Base-by-base conservation (phyloP, 805 yeast species). In the Lachancea sp. region DNA sequence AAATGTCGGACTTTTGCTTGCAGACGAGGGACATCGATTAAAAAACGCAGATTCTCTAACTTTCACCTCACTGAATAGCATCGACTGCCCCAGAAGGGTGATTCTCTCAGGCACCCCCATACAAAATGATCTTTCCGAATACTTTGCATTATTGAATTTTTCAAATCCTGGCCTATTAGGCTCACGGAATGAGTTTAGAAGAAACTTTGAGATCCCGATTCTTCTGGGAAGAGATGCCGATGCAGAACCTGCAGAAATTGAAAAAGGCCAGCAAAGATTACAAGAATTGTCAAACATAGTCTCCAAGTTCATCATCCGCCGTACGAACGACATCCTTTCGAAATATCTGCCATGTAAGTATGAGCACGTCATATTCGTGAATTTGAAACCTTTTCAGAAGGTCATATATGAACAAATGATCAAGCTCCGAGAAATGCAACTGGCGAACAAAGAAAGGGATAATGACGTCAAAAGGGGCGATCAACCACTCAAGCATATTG, bases 41-140 rank as follows among this genome's bases (percentile, higher is more conserved):
- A 83, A 83, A 52, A 83, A 90, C 58, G 95, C 95, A 13, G 97
- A 90, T 26, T 87, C 96, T 1, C 72, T 82, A 40, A 92, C 98
- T 0, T 90, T 88, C 52, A 85, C 86, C 0, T 86, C 97, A 0
- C 70, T 90, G 29, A 80, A 86, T 53, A 74, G 87, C n/a, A 71
- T 92, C 41, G 77, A 82, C 38, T 90, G 95, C 57, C 78, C 81
- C 36, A 71, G 98, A 54, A 72, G 98, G 43, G 97, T 90, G 6
- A 90, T 90, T 48, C 65, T 90, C 17, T 86, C 96, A 1, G 98
- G 98, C 28, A 90, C 98, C 0, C 98, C 98, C 0, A 89, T 90
- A 48, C 98, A 90, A 61, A 90, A 90, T 54, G 97, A 90, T 65
- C 68, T 90, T 25, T 81, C 95, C 0, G 98, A 90, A 63, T 90